Evolutionary conservation across 1,139 yeast species (phyloP), one percentile per base, ranked within the genome.

Genomic region (Kurtzmaniella quercitrusa): DNA sequence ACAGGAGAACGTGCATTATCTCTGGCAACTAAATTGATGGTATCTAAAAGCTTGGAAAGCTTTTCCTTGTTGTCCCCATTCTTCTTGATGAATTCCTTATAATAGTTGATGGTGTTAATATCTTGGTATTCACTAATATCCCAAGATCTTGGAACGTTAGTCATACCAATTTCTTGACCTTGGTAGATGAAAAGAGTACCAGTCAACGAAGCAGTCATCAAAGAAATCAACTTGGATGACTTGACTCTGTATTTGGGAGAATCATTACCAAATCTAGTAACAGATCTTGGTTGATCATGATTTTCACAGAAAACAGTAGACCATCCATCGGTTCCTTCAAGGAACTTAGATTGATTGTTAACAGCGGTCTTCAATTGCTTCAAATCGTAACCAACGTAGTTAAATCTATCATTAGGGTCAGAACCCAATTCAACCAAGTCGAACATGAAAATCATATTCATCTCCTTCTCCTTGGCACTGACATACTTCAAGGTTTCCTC

Each of bases 91-190:
- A 66, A 65, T 33, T 59, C 63, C 37, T 61, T 55, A 57, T 65
- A 73, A 55, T 70, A 73, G 57, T 71, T 73, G 52, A 66, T 58
- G 37, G 77, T 64, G 50, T 73, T 71, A 48, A 79, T 68, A 54
- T 79, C 84, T 52, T 65, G 62, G 57, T 77, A 79, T 50, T 77
- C 81, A 19, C 61, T 66, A 42, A 78, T 62, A 17, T 69, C 64
- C 82, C 82, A 75, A 29, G 60, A 55, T 43, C 58, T 51, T 36
- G 74, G 71, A 34, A 75, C 58, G 52, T 79, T 79, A 41, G 71
- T 68, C 77, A 74, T 76, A 39, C 79, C 84, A 47, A 79, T 66
- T 56, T 79, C 85, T 56, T 79, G 84, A 43, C 84, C 84, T 57
- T 79, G 83, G 57, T 79, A 79, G 37, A 79, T 60, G 59, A 68